Conservation (phyloP, 2,329 filamentous ascomycete genomes). For the Pseudocercospora musae region DNA sequence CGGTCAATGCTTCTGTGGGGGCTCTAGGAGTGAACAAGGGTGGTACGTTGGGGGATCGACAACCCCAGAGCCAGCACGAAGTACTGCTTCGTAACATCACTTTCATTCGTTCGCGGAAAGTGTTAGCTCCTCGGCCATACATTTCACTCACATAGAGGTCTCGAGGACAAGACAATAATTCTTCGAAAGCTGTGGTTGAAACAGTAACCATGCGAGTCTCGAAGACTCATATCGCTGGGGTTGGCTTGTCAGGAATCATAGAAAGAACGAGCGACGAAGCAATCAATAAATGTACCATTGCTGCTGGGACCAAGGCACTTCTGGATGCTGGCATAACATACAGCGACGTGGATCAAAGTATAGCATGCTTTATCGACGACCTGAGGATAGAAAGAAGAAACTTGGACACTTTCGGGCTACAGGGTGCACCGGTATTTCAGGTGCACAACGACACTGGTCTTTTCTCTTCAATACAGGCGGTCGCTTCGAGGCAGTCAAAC, state of each 20-base stretch:
- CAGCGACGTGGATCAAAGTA: slow-evolving; percentile 23
- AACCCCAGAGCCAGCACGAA: background rate
- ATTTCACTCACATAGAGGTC: background rate
- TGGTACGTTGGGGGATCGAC: background rate
- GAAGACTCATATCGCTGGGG: slow-evolving; percentile 26
- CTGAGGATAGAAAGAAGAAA: slow-evolving; percentile 14
- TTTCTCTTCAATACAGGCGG: slow-evolving; percentile 18
- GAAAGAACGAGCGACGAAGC: background rate
- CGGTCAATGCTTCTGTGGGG: background rate
- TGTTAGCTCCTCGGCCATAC: background rate
- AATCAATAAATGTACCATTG: slow-evolving; percentile 12
- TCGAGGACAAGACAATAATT: background rate
- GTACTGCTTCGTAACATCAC: background rate
- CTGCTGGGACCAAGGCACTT: slow-evolving; percentile 27
- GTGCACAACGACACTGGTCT: slow-evolving; percentile 24
- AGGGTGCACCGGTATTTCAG: slow-evolving; percentile 21
- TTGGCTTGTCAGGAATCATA: slow-evolving; percentile 14
- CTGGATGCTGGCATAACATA: slow-evolving; percentile 30
- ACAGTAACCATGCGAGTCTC: slow-evolving; percentile 19
- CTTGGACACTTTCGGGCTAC: slow-evolving; percentile 24
- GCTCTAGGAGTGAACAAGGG: background rate
- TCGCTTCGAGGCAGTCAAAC: slow-evolving; percentile 19
- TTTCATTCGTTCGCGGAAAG: background rate
- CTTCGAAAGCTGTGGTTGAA: background rate
- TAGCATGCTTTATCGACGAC: slow-evolving; percentile 22